Evolutionary conservation across 768 basidiomycete species (phyloP), one percentile per base, ranked within the genome.

Genomic region (Trametopsis cervina): DNA sequence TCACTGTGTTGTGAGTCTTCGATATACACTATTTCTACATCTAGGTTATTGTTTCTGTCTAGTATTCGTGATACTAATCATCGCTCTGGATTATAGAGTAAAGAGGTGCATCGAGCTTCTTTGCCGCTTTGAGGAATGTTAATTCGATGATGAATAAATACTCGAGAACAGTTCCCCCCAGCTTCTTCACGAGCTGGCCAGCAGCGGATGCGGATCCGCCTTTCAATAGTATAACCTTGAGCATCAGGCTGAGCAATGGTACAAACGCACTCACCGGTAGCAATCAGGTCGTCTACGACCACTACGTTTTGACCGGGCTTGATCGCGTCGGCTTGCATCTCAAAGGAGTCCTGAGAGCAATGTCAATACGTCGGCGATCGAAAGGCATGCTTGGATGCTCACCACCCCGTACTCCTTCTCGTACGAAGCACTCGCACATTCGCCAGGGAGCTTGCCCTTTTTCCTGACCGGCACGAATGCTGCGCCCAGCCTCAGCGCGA

Each of bases 401-500:
- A 91, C 90, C n/a, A 66, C 60, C 39, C 93, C 94, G 56, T 97
- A 96, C 63, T 99, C 96, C 72, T 96, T 96, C 65, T 83, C 80
- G 57, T 92, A 99, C 18, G 74, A 75, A 2, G 80, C 85, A 25
- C 74, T 72, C 40, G 83, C 75, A 63, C 85, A 87, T 56, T 80
- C 60, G 40, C 96, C 96, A 4, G 96, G 96, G n/a, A 99, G 75
- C 66, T 98, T 99, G 4, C 93, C 94, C 52, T 71, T 70, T 69
- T 99, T 99, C 51, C 96, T 77, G 26, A 98, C 93, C 2, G 96
- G 94, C 2, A 96, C 92, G 56, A 99, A 99, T 10, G 91, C 89
- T 1, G 93, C 93, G 22, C 90, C 89, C 22, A 99, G 71, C 49
- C 95, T 75, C 59, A 90, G 68, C 4, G 96, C 96, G 57, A 99